A percentile compares a stretch with the other conserved stretches of the same genome.
Conservation (phyloP, 2,329 filamentous ascomycete genomes). For the Phyllachora maydis region DNA sequence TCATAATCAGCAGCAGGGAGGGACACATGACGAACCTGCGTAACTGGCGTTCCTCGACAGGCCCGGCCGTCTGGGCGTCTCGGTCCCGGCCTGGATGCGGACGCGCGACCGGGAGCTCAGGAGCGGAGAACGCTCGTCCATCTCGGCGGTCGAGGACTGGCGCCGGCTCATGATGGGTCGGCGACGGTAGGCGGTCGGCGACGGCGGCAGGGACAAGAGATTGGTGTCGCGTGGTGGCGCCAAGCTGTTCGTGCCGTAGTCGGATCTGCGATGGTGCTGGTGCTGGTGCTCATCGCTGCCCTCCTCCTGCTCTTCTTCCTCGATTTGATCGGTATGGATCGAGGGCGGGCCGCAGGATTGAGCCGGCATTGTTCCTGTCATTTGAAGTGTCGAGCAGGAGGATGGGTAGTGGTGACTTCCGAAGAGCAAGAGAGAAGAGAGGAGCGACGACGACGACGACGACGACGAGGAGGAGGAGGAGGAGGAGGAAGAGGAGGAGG, state of each 20-base stretch:
- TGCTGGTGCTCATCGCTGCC: no score
- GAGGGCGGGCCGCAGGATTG: no score
- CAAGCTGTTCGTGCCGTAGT: constrained; percentile 1
- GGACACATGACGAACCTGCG: constrained; percentile 4
- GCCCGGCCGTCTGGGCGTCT: constrained; percentile 7
- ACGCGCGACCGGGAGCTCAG: constrained; percentile 7
- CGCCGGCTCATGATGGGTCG: constrained; percentile 6
- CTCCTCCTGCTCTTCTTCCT: no score
- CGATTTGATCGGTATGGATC: no score
- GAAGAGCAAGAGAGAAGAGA: no score
- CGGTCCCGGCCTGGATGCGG: constrained; percentile 8
- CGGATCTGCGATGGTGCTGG: constrained; percentile 1
- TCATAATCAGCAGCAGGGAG: no score
- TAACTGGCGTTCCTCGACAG: constrained; percentile 12
- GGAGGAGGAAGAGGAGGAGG: no score
- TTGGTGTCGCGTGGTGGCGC: not conserved
- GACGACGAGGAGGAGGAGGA: no score
- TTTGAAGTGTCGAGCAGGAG: no score
- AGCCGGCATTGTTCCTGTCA: no score
- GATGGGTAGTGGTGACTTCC: no score
- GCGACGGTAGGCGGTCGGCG: constrained; percentile 9
- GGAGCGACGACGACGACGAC: no score
- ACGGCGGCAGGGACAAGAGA: constrained; percentile 10
- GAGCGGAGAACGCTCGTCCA: constrained; percentile 11
- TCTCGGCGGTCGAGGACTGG: constrained; percentile 5